A percentile compares a stretch with the other conserved stretches of the same genome.
Evolutionary conservation across 2,329 filamentous ascomycete species (phyloP).

Genomic region (Penicillium sp.): DNA sequence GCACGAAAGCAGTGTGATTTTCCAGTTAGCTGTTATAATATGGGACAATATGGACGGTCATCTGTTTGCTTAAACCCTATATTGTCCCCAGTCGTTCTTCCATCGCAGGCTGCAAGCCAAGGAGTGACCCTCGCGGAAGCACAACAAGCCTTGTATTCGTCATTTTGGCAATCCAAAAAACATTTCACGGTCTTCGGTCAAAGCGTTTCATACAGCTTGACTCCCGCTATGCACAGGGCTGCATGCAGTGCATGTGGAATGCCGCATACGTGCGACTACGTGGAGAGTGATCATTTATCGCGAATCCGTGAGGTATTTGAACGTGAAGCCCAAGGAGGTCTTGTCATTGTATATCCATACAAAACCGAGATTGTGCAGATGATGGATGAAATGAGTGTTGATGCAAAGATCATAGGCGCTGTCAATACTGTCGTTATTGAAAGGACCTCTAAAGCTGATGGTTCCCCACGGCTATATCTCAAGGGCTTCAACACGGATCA

Average conservation of each 20-base stretch:
- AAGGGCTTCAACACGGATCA: constrained; percentile 81
- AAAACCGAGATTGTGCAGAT: constrained; percentile 66
- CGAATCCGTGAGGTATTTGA: constrained; percentile 62
- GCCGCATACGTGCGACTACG: constrained; percentile 63
- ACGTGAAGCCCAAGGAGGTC: constrained; percentile 66
- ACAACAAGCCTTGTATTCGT: constrained; percentile 62
- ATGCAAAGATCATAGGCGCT: constrained; percentile 70
- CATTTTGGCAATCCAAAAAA: constrained; percentile 65
- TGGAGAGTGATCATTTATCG: constrained; percentile 60
- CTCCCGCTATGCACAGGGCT: constrained; percentile 72
- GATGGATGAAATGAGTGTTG: constrained; percentile 63
- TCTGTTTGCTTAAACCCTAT: constrained; percentile 65
- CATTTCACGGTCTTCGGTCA: constrained; percentile 72
- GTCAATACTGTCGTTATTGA: constrained; percentile 73
- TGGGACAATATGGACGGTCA: constrained; percentile 57
- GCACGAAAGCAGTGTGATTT: constrained; percentile 56
- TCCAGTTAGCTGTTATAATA: constrained; percentile 63
- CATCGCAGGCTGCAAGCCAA: constrained; percentile 41
- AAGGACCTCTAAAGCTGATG: constrained; percentile 55
- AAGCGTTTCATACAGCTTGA: constrained; percentile 67
- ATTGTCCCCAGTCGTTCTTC: constrained; percentile 59
- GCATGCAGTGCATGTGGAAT: constrained; percentile 65
- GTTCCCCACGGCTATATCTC: constrained; percentile 63
- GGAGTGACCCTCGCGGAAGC: constrained; percentile 60
- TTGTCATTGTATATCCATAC: constrained; percentile 68